Evolutionary conservation across 306 rosid species (phyloP).

Genomic region (Crotalaria pallida): DNA sequence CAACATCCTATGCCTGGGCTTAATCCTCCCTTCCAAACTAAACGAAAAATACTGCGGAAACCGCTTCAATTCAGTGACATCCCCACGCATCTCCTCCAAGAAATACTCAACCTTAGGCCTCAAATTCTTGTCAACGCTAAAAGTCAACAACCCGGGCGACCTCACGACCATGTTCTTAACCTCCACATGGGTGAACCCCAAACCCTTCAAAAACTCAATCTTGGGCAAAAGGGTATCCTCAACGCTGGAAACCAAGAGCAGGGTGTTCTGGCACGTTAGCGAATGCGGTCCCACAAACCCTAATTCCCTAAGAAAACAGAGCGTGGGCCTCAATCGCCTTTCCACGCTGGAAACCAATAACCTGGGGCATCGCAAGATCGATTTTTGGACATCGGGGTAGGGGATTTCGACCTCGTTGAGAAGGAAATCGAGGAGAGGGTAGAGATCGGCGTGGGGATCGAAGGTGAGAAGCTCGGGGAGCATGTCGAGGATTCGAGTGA

Average conservation of each 20-base stretch:
- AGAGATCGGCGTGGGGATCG: conserved; percentile 55
- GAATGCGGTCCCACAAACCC: conserved; percentile 31
- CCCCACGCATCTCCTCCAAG: conserved; percentile 59
- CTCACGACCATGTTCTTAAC: conserved; percentile 60
- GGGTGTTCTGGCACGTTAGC: conserved; percentile 28
- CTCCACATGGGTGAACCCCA: conserved; percentile 40
- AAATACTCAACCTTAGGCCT: conserved; percentile 56
- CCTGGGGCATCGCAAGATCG: conserved; percentile 65
- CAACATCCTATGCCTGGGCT: conserved; percentile 47
- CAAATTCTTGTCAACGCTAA: conserved; percentile 43
- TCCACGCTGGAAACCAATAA: conserved; percentile 52
- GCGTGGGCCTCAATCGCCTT: conserved; percentile 33
- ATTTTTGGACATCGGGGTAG: conserved; percentile 44
- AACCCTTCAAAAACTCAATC: conserved; percentile 29
- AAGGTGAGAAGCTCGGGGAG: conserved; percentile 62
- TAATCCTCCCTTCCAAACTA: conserved; percentile 74
- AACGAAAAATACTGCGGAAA: conserved; percentile 80
- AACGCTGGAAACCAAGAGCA: conserved; percentile 37
- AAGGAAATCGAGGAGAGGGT: conserved; percentile 79
- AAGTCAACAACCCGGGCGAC: conserved; percentile 71
- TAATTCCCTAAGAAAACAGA: conserved; percentile 19
- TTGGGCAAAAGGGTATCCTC: conserved; percentile 31
- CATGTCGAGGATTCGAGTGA: conserved; percentile 83
- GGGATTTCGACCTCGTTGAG: conserved; percentile 60
- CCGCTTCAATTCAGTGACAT: conserved; percentile 46